Base-by-base conservation (phyloP, 306 rosid genomes). In the Glycyrrhiza uralensis region DNA sequence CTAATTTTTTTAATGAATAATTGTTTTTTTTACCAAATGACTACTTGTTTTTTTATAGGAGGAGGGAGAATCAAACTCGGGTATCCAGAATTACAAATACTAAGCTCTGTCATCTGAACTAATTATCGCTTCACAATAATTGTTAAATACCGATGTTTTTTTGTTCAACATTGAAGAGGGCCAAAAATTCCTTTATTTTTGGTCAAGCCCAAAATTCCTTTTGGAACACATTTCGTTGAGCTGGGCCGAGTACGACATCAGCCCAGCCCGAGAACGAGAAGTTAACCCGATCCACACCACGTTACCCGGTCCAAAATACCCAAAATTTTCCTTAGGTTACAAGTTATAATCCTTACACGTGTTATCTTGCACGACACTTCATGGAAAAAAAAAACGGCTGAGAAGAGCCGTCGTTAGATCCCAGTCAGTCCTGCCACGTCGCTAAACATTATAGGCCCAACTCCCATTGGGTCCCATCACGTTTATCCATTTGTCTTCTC, bases 401-500 rank as follows among this genome's bases (percentile, higher is more conserved):
- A 78, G 42, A 58, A 68, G 12, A 62, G 41, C 82, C 24, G 59
- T 47, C 55, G 52, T 66, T 20, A 19, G 70, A 61, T 79, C 80
- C 39, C 7, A 35, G n/a, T 3, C n/a, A 22, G 71, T 26, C 8
- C 0, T 46, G 64, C 84, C 83, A 89, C 95, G 89, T 79, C 77
- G 83, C 14, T 0, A 2, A 30, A 18, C 4, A 3, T 5, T 0
- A 62, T 46, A 47, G 82, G 96, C 45, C 39, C 49, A 73, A 1
- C 67, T 6, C 11, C 0, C 0, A 3, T 7, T 70, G 80, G 92
- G 86, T 68, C 88, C 90, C 89, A 54, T 28, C 22, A 7, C 64
- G 71, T 69, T 80, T 86, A 83, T 86, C 91, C 90, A 85, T 80
- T 80, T 70, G 84, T 76, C 85, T 59, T 88, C 88, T 86, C 72